These are phyloP conservation scores for Microthlaspi erraticum DNA, from an alignment of 345 rosid species.

Conservation along the genomic window DNA sequence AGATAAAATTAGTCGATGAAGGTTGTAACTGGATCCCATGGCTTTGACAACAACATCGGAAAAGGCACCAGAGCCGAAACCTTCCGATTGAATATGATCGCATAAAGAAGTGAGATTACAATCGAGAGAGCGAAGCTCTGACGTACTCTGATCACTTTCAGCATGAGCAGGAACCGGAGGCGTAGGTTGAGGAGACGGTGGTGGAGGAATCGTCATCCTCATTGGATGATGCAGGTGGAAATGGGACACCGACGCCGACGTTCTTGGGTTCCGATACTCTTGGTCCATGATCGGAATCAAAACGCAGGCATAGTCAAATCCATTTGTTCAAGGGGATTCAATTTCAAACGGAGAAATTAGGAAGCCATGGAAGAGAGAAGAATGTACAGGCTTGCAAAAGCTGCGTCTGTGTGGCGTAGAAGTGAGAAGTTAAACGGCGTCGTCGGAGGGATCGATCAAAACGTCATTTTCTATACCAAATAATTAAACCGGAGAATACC, in stretches of 20 bases:
- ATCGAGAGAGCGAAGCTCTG: conserved; percentile 76
- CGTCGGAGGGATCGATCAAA: background rate
- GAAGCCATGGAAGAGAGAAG: conserved; percentile 31
- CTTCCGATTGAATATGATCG: conserved; percentile 88
- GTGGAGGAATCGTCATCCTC: conserved; percentile 49
- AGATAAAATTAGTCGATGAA: conserved; percentile 92
- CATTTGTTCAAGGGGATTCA: conserved; percentile 4
- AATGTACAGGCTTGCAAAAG: background rate
- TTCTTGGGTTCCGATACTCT: conserved; percentile 36
- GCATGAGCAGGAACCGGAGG: conserved; percentile 55
- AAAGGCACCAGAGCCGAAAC: conserved; percentile 82
- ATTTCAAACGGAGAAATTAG: conserved; percentile 16
- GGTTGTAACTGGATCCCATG: conserved; percentile 86
- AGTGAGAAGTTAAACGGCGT: conserved; percentile 12
- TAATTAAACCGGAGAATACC: conserved; percentile 4
- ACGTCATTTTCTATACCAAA: background rate
- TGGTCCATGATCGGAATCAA: conserved; percentile 21
- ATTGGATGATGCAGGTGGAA: conserved; percentile 43
- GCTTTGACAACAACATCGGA: conserved; percentile 86
- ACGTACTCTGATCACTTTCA: conserved; percentile 69
- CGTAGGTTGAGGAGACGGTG: conserved; percentile 57
- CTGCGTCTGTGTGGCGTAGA: conserved; percentile 15
- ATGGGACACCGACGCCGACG: conserved; percentile 50
- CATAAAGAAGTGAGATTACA: conserved; percentile 90
- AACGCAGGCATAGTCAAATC: conserved; percentile 6